Evolutionary conservation across 768 basidiomycete genomes (phyloP).

Genomic region (Lactarius psammicola): DNA sequence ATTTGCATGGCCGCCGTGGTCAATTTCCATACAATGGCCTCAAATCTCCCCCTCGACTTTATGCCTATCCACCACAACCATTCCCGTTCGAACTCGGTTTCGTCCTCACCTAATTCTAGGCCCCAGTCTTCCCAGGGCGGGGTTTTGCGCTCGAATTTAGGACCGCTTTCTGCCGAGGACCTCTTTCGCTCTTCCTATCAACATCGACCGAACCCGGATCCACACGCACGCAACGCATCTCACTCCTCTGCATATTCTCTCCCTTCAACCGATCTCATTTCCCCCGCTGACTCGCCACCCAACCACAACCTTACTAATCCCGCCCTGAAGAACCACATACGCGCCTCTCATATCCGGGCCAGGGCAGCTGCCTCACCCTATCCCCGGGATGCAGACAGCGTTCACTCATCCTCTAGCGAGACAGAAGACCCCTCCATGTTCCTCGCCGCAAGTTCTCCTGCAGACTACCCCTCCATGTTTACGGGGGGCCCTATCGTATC

Average conservation of each 20-base stretch:
- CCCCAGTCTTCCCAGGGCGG: conserved; percentile 76
- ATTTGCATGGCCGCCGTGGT: conserved; percentile 31
- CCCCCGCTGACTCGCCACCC: conserved; percentile 64
- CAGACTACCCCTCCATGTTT: conserved; percentile 71
- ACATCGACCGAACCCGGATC: conserved; percentile 48
- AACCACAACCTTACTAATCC: conserved; percentile 73
- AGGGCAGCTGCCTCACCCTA: conserved; percentile 82
- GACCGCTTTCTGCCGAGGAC: conserved; percentile 58
- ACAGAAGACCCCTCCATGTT: conserved; percentile 86
- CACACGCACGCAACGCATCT: conserved; percentile 41
- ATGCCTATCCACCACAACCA: conserved; percentile 59
- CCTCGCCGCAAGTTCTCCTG: conserved; percentile 51
- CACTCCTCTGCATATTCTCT: conserved; percentile 46
- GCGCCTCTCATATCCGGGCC: conserved; percentile 74
- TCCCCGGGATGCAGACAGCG: conserved; percentile 80
- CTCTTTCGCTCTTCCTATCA: conserved; percentile 67
- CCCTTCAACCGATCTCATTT: conserved; percentile 40
- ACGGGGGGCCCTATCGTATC: conserved; percentile 42
- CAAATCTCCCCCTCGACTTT: conserved; percentile 69
- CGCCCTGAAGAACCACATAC: conserved; percentile 73
- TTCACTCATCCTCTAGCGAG: conserved; percentile 85
- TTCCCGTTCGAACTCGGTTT: conserved; percentile 76
- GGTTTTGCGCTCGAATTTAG: conserved; percentile 47
- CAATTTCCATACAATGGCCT: conserved; percentile 45
- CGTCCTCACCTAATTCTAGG: conserved; percentile 73